phyloP scores from a whole-genome alignment of 768 basidiomycete species.

The Hysterangium stoloniferum region DNA sequence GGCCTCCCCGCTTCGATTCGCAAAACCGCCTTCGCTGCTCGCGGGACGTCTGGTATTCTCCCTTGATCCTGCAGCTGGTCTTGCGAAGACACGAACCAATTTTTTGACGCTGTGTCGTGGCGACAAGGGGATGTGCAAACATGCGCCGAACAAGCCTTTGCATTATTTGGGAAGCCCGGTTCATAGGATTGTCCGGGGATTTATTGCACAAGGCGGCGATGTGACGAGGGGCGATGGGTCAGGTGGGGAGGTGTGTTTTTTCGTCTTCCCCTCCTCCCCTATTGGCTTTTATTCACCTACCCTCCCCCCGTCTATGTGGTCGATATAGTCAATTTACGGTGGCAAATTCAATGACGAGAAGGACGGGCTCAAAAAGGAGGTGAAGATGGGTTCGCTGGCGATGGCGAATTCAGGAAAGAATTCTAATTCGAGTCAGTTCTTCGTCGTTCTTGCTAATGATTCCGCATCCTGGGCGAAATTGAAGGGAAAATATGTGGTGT shows the following conservation, averaged over 20 bases:
- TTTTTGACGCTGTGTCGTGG: conserved; percentile 42
- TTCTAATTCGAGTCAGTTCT: conserved; percentile 44
- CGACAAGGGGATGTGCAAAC: conserved; percentile 38
- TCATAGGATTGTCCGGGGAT: conserved; percentile 40
- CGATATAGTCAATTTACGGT: conserved; percentile 40
- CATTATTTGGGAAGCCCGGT: conserved; percentile 37
- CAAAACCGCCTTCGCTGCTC: conserved; percentile 30
- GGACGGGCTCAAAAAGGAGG: conserved; percentile 36
- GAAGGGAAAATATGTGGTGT: conserved; percentile 42
- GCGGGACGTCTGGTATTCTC: conserved; percentile 36
- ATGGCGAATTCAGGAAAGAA: conserved; percentile 49
- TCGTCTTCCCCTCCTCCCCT: neutral
- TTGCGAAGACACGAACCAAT: conserved; percentile 41
- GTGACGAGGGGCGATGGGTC: conserved; percentile 44
- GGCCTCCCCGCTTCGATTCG: conserved; percentile 23
- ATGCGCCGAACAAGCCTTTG: conserved; percentile 36
- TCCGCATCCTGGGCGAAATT: conserved; percentile 36
- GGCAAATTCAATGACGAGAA: conserved; percentile 45
- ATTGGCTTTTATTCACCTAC: neutral
- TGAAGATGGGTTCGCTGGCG: conserved; percentile 36
- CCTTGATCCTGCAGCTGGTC: conserved; percentile 29
- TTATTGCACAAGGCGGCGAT: conserved; percentile 48
- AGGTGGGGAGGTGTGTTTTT: conserved; percentile 41
- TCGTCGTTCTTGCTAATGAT: conserved; percentile 38
- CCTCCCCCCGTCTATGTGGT: conserved; percentile 8